Evolutionary conservation across 805 yeast genomes (phyloP).

Genomic region (Zygoascus flipseniorum): DNA sequence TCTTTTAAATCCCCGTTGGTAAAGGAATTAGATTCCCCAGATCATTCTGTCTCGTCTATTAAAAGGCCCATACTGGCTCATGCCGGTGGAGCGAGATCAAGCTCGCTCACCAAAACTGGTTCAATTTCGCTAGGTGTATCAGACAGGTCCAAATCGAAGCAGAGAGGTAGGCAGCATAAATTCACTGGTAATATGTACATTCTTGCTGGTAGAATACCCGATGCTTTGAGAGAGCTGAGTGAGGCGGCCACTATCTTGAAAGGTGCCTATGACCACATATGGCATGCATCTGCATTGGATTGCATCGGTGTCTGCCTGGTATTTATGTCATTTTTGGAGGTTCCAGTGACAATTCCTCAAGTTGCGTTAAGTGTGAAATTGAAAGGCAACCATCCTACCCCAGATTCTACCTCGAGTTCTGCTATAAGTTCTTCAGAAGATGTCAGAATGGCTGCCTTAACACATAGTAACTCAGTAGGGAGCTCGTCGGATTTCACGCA

Average conservation of each 20-base stretch:
- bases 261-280: constrained; percentile 62
- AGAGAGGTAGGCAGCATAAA: constrained; percentile 67
- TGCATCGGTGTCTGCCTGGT: constrained; percentile 62
- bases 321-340: constrained; percentile 48
- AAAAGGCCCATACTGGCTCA: not conserved
- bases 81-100: not conserved
- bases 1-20: constrained; percentile 70
- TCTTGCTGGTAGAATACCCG: constrained; percentile 67
- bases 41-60: not conserved
- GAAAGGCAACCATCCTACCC: not conserved
- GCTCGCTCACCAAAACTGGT: constrained; percentile 20
- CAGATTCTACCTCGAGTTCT: constrained; percentile 1
- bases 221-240: constrained; percentile 64
- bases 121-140: constrained; percentile 26
- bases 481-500: not conserved
- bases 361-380: constrained; percentile 11
- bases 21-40: constrained; percentile 18
- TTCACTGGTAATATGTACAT: constrained; percentile 68
- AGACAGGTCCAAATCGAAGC: constrained; percentile 36
- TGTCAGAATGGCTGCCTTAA: constrained; percentile 5
- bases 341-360: constrained; percentile 35
- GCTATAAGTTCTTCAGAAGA: not conserved
- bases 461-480: constrained; percentile 1
- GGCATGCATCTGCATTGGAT: constrained; percentile 87
- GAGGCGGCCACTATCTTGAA: constrained; percentile 59